Conservation (phyloP, 1,139 yeast species). For the Diutina rugosa region DNA sequence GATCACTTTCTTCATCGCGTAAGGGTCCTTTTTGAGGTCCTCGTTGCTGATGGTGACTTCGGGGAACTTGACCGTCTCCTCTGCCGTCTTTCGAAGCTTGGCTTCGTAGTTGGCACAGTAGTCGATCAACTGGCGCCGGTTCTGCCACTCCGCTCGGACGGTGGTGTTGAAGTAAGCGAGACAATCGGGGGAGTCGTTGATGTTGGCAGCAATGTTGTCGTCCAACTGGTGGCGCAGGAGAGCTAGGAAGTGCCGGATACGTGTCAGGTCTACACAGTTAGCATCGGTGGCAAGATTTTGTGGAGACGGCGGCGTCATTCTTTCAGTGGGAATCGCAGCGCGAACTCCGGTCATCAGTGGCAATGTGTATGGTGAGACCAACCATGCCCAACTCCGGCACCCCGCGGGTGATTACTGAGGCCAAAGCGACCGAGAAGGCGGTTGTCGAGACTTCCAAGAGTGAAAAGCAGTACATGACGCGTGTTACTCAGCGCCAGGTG, state of each 20-base stretch:
- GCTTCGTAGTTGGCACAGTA: background rate
- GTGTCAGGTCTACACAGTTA: background rate
- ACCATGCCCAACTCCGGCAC: background rate
- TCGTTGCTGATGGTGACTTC: background rate
- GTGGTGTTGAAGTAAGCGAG: background rate
- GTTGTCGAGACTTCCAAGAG: no score
- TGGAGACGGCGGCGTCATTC: background rate
- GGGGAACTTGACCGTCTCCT: background rate
- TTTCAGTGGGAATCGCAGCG: background rate
- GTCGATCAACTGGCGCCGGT: background rate
- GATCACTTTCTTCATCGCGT: background rate
- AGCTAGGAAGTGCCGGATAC: background rate
- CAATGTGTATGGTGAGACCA: background rate
- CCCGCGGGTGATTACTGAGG: background rate
- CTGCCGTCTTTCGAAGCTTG: background rate
- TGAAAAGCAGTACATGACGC: background rate
- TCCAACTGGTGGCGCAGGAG: background rate
- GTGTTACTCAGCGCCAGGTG: background rate
- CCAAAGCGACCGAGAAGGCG: background rate
- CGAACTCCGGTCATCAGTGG: background rate
- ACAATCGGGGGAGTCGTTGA: background rate
- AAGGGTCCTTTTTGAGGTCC: background rate
- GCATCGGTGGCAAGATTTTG: background rate
- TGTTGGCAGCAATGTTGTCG: background rate
- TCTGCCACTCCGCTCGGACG: background rate